Conservation (phyloP, 1,284 basidiomycete species). For the Somion occarium region DNA sequence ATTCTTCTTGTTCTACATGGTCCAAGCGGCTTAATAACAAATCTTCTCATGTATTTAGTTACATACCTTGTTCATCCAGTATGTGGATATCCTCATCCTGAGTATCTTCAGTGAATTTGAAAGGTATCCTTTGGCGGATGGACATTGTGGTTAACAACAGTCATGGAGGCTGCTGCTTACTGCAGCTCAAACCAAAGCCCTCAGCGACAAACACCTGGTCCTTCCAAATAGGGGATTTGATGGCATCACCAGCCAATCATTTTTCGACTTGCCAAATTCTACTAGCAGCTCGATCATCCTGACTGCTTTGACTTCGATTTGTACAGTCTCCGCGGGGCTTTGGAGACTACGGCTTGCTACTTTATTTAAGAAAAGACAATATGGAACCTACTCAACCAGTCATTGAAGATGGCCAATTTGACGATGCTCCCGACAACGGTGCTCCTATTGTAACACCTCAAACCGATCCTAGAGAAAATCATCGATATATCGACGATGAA, state of each 20-base stretch:
- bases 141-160: conserved; percentile 12
- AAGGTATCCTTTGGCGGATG: conserved; percentile 23
- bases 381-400: conserved; percentile 3
- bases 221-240: not conserved
- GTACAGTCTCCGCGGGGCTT: no score
- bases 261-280: conserved; percentile 4
- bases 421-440: conserved; percentile 25
- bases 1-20: conserved; percentile 25
- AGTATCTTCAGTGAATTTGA: conserved; percentile 19
- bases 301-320: not conserved
- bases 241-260: conserved; percentile 8
- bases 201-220: not conserved
- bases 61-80: conserved; percentile 28
- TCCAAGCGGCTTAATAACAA: not conserved
- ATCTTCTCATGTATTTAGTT: not conserved
- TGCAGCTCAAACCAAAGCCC: not conserved
- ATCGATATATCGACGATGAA: conserved; percentile 27
- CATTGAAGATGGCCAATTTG: conserved; percentile 26
- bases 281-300: not conserved
- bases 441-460: conserved; percentile 1
- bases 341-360: no score
- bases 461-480: conserved; percentile 19
- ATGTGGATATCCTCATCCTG: conserved; percentile 17
- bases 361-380: no score
- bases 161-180: not conserved